A percentile compares a stretch with the other conserved stretches of the same genome.
These are phyloP conservation scores for Calonectria henricotiae DNA, from an alignment of 2,329 filamentous ascomycete genomes.

Conservation along the genomic window DNA sequence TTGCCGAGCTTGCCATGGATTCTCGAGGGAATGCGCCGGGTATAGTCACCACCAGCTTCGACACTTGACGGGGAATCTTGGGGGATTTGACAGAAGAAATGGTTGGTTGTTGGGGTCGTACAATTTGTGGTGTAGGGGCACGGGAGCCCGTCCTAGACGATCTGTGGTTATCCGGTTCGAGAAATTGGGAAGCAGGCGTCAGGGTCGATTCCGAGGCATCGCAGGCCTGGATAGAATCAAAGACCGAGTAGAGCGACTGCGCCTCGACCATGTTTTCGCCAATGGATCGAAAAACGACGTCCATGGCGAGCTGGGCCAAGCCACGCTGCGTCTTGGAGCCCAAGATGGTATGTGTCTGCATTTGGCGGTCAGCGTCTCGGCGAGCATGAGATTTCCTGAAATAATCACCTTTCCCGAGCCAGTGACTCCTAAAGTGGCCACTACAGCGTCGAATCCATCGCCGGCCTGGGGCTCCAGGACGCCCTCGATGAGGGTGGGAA, in stretches of 20 bases:
- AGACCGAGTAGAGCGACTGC: slow-evolving; percentile 72
- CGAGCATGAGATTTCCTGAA: not conserved
- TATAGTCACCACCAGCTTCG: slow-evolving; percentile 44
- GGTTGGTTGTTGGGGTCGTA: slow-evolving; percentile 65
- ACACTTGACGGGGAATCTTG: slow-evolving; percentile 43
- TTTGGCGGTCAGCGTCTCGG: slow-evolving; percentile 28
- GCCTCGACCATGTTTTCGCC: slow-evolving; percentile 79
- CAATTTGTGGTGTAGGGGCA: slow-evolving; percentile 79
- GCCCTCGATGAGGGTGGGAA: slow-evolving; percentile 83
- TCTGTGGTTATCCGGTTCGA: slow-evolving; percentile 82
- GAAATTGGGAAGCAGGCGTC: slow-evolving; percentile 80
- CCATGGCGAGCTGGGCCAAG: slow-evolving; percentile 91
- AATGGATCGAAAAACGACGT: slow-evolving; percentile 89
- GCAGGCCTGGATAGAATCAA: slow-evolving; percentile 82
- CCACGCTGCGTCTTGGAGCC: slow-evolving; percentile 90
- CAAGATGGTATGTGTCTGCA: slow-evolving; percentile 93
- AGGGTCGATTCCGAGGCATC: slow-evolving; percentile 88
- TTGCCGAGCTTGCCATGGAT: slow-evolving; percentile 57
- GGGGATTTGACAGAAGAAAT: slow-evolving; percentile 54
- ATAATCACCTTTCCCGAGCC: slow-evolving; percentile 90
- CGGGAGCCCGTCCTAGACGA: slow-evolving; percentile 75
- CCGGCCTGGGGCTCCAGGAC: slow-evolving; percentile 82
- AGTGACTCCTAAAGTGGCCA: slow-evolving; percentile 94
- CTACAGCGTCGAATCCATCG: slow-evolving; percentile 88
- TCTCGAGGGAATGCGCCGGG: slow-evolving; percentile 54